These are phyloP conservation scores for Mucor lusitanicus DNA, from an alignment of 371 early-diverging fungal species.

Conservation along the genomic window DNA sequence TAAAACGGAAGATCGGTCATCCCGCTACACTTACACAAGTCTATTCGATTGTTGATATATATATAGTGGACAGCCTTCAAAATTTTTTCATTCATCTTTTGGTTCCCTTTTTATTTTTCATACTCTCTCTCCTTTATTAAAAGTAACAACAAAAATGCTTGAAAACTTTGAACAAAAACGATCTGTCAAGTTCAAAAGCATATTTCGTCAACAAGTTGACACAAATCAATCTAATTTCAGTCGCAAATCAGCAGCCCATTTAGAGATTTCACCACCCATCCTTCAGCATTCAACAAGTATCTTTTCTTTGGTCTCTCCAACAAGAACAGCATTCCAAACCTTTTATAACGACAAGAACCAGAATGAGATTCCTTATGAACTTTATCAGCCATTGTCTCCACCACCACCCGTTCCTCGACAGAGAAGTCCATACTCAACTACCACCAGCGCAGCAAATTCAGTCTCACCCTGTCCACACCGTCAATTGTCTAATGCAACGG, in stretches of 20 bases:
- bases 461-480: constrained; percentile 10
- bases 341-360: not conserved
- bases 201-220: constrained; percentile 10
- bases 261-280: constrained; percentile 37
- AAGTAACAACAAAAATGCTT: constrained; percentile 3
- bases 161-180: constrained; percentile 10
- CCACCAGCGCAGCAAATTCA: constrained; percentile 8
- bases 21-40: constrained; percentile 6
- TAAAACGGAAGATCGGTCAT: constrained; percentile 9
- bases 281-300: constrained; percentile 47
- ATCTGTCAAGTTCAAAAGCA: constrained; percentile 5
- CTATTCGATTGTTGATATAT: not conserved
- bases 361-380: constrained; percentile 21
- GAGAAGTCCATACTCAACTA: not conserved
- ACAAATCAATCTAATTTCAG: not conserved
- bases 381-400: constrained; percentile 35
- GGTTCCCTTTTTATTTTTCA: not conserved
- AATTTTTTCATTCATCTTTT: not conserved
- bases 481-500: not conserved
- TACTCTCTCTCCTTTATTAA: not conserved
- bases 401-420: constrained; percentile 15
- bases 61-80: not conserved
- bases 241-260: constrained; percentile 9
- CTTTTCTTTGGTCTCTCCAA: constrained; percentile 46
- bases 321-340: constrained; percentile 25